These are phyloP conservation scores for Volutella citrinella DNA, from an alignment of 2,329 filamentous ascomycete genomes.

Conservation along the genomic window DNA sequence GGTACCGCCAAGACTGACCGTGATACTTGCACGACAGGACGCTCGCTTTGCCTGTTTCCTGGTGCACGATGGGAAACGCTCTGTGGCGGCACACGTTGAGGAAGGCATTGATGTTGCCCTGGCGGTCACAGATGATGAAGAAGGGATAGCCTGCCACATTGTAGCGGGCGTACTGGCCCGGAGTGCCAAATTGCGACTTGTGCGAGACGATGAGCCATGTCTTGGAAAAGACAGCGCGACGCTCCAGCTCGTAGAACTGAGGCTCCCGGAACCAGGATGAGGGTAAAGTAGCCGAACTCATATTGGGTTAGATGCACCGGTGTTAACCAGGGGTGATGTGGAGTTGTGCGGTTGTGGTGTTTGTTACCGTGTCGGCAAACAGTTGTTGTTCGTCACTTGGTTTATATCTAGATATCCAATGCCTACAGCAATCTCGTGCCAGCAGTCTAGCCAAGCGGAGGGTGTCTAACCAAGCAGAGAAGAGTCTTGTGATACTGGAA, in stretches of 20 bases:
- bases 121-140: slow-evolving; percentile 2
- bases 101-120: slow-evolving; percentile 6
- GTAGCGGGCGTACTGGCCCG: slow-evolving; percentile 5
- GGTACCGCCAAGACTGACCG: not conserved
- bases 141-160: slow-evolving; percentile 6
- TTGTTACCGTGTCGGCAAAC: too few relatives aligned
- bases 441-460: too few relatives aligned
- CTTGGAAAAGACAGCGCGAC: slow-evolving; percentile 6
- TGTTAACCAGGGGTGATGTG: not conserved
- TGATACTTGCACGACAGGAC: slow-evolving; percentile 6
- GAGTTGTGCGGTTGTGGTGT: too few relatives aligned
- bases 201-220: slow-evolving; percentile 5
- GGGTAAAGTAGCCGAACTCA: slow-evolving; percentile 1
- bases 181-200: slow-evolving; percentile 6
- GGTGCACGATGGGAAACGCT: slow-evolving; percentile 4
- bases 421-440: too few relatives aligned
- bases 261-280: slow-evolving; percentile 6
- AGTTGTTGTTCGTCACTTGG: too few relatives aligned
- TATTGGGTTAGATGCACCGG: not conserved
- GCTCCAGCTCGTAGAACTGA: slow-evolving; percentile 6
- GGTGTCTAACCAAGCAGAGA: too few relatives aligned
- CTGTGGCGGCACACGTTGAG: slow-evolving; percentile 5
- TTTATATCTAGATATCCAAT: too few relatives aligned
- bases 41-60: slow-evolving; percentile 3
- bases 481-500: too few relatives aligned